Percentiles rank a stretch among this genome's conserved stretches.
Conservation (phyloP, 768 basidiomycete species). For the Kwoniella dejecticola region DNA sequence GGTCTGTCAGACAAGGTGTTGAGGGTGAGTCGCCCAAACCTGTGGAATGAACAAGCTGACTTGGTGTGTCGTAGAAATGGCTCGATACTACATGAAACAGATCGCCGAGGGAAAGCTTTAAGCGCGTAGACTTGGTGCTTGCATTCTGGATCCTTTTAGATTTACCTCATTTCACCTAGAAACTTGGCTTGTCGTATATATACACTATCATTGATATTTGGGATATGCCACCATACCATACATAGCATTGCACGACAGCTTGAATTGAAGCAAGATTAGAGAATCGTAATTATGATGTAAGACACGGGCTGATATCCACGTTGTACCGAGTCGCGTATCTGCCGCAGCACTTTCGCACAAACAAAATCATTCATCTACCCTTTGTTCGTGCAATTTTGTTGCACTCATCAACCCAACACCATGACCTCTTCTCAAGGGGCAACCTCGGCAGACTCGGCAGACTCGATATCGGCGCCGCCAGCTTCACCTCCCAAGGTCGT, state of each 20-base stretch:
- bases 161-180: not conserved
- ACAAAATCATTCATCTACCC: not conserved
- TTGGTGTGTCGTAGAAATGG: conserved; percentile 31
- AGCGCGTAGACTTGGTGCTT: conserved; percentile 6
- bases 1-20: conserved; percentile 88
- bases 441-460: not conserved
- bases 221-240: conserved; percentile 19
- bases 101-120: conserved; percentile 49
- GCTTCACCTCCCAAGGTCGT: conserved; percentile 3
- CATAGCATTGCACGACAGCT: too few relatives aligned
- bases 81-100: conserved; percentile 52
- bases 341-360: not conserved
- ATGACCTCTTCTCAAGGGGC: too few relatives aligned
- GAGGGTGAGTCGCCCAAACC: conserved; percentile 59
- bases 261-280: too few relatives aligned
- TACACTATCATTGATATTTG: conserved; percentile 21
- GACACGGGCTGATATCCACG: conserved; percentile 4
- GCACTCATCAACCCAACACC: not conserved
- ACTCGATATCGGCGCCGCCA: not conserved
- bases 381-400: not conserved
- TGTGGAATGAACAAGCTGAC: not conserved
- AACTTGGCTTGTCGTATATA: not conserved
- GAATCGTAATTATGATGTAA: too few relatives aligned
- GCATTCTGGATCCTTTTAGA: conserved; percentile 4
- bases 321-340: conserved; percentile 2